Evolutionary conservation across 352 stramenopile species (phyloP).

Genomic region (Pythium pyrilobum): DNA sequence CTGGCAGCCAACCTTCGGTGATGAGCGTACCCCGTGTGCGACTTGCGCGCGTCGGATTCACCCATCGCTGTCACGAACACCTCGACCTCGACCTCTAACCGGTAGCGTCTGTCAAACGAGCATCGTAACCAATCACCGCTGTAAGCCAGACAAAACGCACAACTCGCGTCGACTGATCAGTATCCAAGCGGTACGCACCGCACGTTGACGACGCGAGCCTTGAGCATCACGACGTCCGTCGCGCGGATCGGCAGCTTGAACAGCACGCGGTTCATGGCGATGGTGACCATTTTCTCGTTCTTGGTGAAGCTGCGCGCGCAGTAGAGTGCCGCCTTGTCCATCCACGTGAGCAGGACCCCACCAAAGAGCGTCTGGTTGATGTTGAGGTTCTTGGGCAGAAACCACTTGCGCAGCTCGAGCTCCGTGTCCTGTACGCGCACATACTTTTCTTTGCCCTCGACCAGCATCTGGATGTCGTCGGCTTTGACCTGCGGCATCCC

Average conservation of each 20-base stretch:
- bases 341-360: slow-evolving; percentile 54
- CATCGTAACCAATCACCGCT: background rate
- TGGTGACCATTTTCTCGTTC: slow-evolving; percentile 71
- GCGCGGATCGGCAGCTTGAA: slow-evolving; percentile 64
- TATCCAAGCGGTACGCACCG: slow-evolving; percentile 27
- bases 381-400: slow-evolving; percentile 66
- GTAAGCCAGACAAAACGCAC: background rate
- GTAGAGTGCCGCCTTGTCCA: slow-evolving; percentile 64
- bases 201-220: slow-evolving; percentile 55
- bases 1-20: background rate
- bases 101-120: slow-evolving; percentile 27
- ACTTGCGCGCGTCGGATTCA: slow-evolving; percentile 31
- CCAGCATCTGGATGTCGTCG: slow-evolving; percentile 16
- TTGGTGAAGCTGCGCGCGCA: slow-evolving; percentile 69
- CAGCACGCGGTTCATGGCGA: slow-evolving; percentile 68
- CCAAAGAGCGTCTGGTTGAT: slow-evolving; percentile 68
- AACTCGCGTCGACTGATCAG: background rate
- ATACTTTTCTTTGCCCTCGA: slow-evolving; percentile 15
- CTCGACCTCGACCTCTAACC: slow-evolving; percentile 60
- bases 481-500: slow-evolving; percentile 9
- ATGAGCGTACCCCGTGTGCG: slow-evolving; percentile 39
- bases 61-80: slow-evolving; percentile 40
- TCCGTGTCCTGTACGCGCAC: slow-evolving; percentile 43
- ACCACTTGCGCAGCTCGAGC: slow-evolving; percentile 67
- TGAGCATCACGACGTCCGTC: slow-evolving; percentile 53